phyloP scores from a whole-genome alignment of 306 rosid species.

The Trifolium fragiferum region DNA sequence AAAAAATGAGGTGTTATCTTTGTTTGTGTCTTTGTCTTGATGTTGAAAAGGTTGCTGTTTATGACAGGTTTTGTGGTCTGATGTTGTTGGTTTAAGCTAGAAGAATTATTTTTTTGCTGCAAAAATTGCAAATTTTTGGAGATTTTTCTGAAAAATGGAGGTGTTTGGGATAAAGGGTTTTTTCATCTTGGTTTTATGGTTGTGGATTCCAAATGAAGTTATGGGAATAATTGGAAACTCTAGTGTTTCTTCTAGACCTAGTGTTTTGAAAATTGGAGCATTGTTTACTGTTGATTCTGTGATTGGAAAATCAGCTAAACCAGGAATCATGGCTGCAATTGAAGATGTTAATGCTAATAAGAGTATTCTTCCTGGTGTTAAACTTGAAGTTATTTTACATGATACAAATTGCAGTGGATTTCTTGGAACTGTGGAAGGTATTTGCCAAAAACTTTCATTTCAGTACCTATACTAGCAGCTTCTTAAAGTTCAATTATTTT shows the following conservation, averaged over 20 bases:
- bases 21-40: slow-evolving; percentile 36
- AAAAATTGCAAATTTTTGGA: slow-evolving; percentile 16
- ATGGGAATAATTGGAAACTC: slow-evolving; percentile 51
- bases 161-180: slow-evolving; percentile 42
- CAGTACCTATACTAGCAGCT: background rate
- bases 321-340: slow-evolving; percentile 63
- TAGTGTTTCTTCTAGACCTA: slow-evolving; percentile 48
- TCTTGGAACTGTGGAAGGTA: slow-evolving; percentile 81
- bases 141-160: slow-evolving; percentile 50
- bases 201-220: slow-evolving; percentile 59
- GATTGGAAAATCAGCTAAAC: slow-evolving; percentile 73
- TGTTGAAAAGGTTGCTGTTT: slow-evolving; percentile 42
- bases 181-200: slow-evolving; percentile 49
- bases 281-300: slow-evolving; percentile 68
- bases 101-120: slow-evolving; percentile 26
- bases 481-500: background rate
- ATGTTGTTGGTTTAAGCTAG: slow-evolving; percentile 35
- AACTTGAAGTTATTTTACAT: slow-evolving; percentile 46
- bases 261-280: slow-evolving; percentile 71
- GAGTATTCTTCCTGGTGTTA: slow-evolving; percentile 55
- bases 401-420: slow-evolving; percentile 88
- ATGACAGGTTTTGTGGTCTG: slow-evolving; percentile 45
- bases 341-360: slow-evolving; percentile 70
- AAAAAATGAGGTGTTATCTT: slow-evolving; percentile 12
- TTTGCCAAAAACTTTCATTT: slow-evolving; percentile 40